Conservation (phyloP, 1,284 basidiomycete genomes). For the Rhodotorula glutinis region DNA sequence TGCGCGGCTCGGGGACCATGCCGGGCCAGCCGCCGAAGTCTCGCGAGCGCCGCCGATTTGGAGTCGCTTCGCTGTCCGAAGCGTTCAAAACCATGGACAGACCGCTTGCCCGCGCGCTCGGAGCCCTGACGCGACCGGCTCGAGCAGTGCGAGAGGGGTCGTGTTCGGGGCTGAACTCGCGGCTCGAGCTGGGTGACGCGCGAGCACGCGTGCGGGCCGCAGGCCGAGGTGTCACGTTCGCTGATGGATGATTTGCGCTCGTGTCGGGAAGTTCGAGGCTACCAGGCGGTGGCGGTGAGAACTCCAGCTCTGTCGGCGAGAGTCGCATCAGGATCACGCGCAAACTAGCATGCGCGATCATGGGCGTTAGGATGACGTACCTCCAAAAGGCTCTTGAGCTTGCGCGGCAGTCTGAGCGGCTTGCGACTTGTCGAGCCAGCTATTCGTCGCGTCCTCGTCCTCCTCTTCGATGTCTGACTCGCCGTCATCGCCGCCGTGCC, state of each 20-base stretch:
- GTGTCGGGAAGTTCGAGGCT: constrained; percentile 25
- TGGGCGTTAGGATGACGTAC: no score
- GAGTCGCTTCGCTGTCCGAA: constrained; percentile 4
- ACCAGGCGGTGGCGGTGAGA: constrained; percentile 20
- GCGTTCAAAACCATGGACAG: constrained; percentile 11
- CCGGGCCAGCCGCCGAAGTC: constrained; percentile 5
- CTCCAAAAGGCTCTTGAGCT: constrained; percentile 27
- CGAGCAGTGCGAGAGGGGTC: constrained; percentile 16
- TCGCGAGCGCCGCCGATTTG: constrained; percentile 14
- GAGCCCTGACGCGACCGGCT: constrained; percentile 12
- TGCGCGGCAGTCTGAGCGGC: not conserved
- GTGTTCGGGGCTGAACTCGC: constrained; percentile 21
- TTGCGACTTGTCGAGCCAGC: constrained; percentile 11
- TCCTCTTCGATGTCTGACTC: constrained; percentile 37
- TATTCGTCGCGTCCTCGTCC: not conserved
- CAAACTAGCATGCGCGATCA: no score
- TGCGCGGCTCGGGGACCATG: constrained; percentile 6
- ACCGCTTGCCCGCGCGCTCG: constrained; percentile 23
- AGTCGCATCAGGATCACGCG: no score
- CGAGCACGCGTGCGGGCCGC: constrained; percentile 1
- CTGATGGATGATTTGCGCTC: not conserved
- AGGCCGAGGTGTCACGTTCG: constrained; percentile 10
- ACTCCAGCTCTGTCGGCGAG: constrained; percentile 37
- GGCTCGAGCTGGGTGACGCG: not conserved
- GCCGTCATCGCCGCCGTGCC: constrained; percentile 31